phyloP scores from a whole-genome alignment of 768 basidiomycete genomes.

The Chiua virens region DNA sequence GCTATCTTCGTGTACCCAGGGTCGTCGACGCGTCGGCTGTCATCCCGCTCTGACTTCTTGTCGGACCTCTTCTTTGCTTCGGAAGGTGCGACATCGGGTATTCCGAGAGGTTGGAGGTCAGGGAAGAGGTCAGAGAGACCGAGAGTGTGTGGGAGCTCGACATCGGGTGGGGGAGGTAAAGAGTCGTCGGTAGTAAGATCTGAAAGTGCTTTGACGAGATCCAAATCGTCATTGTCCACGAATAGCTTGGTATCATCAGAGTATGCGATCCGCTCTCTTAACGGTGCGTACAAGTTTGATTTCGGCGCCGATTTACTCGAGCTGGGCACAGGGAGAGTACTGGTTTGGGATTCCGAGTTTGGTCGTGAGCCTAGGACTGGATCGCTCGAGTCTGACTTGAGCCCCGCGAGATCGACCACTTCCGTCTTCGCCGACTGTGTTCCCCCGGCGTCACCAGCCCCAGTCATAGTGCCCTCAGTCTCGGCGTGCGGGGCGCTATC shows the following conservation, averaged over 20 bases:
- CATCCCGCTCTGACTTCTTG: slow-evolving; percentile 59
- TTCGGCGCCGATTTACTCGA: slow-evolving; percentile 42
- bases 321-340: slow-evolving; percentile 3
- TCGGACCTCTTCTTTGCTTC: slow-evolving; percentile 53
- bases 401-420: slow-evolving; percentile 30
- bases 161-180: slow-evolving; percentile 10
- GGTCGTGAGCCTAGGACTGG: slow-evolving; percentile 48
- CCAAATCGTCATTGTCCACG: slow-evolving; percentile 50
- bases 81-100: slow-evolving; percentile 46
- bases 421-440: slow-evolving; percentile 29
- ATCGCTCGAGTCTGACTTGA: slow-evolving; percentile 58
- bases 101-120: slow-evolving; percentile 64
- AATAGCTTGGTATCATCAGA: slow-evolving; percentile 47
- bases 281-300: slow-evolving; percentile 48
- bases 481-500: slow-evolving; percentile 24
- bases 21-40: slow-evolving; percentile 77
- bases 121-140: slow-evolving; percentile 78
- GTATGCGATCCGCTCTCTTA: slow-evolving; percentile 58
- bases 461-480: slow-evolving; percentile 26
- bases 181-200: slow-evolving; percentile 36
- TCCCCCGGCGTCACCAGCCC: slow-evolving; percentile 4
- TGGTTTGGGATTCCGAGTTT: slow-evolving; percentile 37
- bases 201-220: slow-evolving; percentile 50
- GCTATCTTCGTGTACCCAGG: slow-evolving; percentile 72
- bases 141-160: slow-evolving; percentile 33